phyloP scores from a whole-genome alignment of 306 rosid species.

The Mimosa bimucronata region DNA sequence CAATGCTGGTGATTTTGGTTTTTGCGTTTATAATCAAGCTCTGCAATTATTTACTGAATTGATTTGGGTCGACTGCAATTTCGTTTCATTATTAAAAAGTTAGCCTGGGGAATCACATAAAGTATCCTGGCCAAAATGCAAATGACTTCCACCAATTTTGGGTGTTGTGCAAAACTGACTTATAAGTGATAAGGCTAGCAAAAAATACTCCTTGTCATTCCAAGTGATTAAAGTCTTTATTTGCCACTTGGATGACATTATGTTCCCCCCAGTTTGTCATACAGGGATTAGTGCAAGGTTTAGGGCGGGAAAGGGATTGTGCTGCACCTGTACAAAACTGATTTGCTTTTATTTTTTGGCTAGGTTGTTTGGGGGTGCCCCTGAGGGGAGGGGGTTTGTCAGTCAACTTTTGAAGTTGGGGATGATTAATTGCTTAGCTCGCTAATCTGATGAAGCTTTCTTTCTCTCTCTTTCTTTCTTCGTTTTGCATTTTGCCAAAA shows the following conservation, averaged over 20 bases:
- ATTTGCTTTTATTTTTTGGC: background rate
- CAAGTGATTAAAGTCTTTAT: background rate
- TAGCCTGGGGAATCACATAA: conserved; percentile 25
- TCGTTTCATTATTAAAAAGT: conserved; percentile 1
- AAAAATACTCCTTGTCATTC: background rate
- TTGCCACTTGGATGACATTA: background rate
- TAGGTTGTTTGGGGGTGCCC: no score
- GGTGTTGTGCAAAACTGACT: background rate
- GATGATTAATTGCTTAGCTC: no score
- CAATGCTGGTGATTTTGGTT: no score
- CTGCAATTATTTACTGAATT: conserved; percentile 5
- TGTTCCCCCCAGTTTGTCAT: background rate
- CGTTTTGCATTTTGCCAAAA: background rate
- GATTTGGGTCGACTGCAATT: conserved; percentile 13
- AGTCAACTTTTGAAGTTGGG: background rate
- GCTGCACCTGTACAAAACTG: background rate
- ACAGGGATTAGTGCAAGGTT: background rate
- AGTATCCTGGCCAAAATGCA: background rate
- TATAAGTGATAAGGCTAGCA: background rate
- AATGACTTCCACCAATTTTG: background rate
- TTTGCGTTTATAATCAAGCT: no score
- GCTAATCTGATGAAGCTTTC: background rate
- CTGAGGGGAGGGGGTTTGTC: no score
- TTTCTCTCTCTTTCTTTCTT: no score
- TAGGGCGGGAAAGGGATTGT: background rate